A percentile compares a stretch with the other conserved stretches of the same genome.
Evolutionary conservation across 768 basidiomycete species (phyloP).

Genomic region (Mycena venus): DNA sequence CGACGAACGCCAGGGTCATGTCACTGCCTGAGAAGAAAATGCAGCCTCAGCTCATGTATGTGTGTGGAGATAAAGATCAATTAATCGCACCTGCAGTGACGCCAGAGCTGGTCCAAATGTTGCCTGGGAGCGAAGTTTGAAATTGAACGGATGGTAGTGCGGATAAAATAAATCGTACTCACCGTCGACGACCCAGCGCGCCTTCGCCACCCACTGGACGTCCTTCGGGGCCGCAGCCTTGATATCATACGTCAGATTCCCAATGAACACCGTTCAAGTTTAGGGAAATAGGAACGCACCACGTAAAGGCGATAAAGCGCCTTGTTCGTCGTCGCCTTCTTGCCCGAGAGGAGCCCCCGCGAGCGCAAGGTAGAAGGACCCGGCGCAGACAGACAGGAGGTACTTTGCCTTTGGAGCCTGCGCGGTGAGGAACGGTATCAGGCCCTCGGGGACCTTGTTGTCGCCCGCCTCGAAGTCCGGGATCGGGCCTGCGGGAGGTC

Average conservation of each 20-base stretch:
- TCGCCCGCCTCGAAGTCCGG: neutral
- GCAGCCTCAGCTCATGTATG: too few species aligned
- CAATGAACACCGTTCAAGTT: too few species aligned
- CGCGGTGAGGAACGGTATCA: slow-evolving; percentile 39
- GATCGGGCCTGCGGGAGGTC: slow-evolving; percentile 5
- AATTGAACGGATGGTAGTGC: too few species aligned
- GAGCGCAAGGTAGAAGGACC: slow-evolving; percentile 45
- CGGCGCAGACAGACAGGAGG: slow-evolving; percentile 50
- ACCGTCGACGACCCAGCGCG: slow-evolving; percentile 50
- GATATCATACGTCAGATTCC: neutral
- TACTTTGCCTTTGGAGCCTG: slow-evolving; percentile 47
- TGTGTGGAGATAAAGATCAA: too few species aligned
- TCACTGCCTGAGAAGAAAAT: neutral
- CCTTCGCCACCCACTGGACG: slow-evolving; percentile 50
- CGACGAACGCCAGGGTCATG: neutral
- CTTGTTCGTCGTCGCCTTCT: slow-evolving; percentile 55
- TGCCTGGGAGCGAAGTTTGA: too few species aligned
- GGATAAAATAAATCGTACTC: too few species aligned
- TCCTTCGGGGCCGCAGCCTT: slow-evolving; percentile 35
- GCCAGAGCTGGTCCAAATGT: slow-evolving; percentile 52
- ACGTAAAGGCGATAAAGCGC: slow-evolving; percentile 38
- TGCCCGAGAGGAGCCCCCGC: slow-evolving; percentile 49
- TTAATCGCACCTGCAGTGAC: slow-evolving; percentile 48
- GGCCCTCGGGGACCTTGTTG: slow-evolving; percentile 5
- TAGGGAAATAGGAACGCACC: slow-evolving; percentile 23